Conservation (phyloP, 148 eudicot species). For the Fagopyrum esculentum region DNA sequence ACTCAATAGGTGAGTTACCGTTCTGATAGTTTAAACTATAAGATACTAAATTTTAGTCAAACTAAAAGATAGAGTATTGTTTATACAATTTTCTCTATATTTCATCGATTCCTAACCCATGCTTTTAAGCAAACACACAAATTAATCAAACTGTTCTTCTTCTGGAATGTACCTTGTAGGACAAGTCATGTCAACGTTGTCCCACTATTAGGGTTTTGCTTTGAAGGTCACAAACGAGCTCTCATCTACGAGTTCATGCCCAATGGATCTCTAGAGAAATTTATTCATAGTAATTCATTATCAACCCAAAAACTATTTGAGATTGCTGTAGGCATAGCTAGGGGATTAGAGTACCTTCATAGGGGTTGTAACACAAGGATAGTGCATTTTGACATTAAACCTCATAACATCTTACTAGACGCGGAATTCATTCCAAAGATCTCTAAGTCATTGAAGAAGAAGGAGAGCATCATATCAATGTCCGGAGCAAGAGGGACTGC, state of each 20-base stretch:
- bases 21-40: too few species aligned
- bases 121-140: neutral
- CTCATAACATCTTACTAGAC: conserved; percentile 65
- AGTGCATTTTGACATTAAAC: conserved; percentile 84
- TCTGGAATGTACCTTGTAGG: neutral
- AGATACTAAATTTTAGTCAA: too few species aligned
- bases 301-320: neutral
- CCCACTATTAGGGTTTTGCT: neutral
- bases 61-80: too few species aligned
- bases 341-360: conserved; percentile 9
- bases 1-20: too few species aligned
- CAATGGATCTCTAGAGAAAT: conserved; percentile 4
- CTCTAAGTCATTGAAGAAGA: conserved; percentile 56
- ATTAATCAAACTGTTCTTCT: neutral
- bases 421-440: conserved; percentile 62
- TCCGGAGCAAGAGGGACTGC: conserved; percentile 85
- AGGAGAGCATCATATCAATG: conserved; percentile 77
- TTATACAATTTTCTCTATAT: too few species aligned
- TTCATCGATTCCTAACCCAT: neutral
- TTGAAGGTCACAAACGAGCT: conserved; percentile 7
- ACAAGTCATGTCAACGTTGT: conserved; percentile 9
- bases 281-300: neutral
- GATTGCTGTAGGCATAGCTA: neutral
- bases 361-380: conserved; percentile 2
- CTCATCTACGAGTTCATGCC: conserved; percentile 12